These are phyloP conservation scores for Tremellales sp. DNA, from an alignment of 1,284 basidiomycete species.

Conservation along the genomic window DNA sequence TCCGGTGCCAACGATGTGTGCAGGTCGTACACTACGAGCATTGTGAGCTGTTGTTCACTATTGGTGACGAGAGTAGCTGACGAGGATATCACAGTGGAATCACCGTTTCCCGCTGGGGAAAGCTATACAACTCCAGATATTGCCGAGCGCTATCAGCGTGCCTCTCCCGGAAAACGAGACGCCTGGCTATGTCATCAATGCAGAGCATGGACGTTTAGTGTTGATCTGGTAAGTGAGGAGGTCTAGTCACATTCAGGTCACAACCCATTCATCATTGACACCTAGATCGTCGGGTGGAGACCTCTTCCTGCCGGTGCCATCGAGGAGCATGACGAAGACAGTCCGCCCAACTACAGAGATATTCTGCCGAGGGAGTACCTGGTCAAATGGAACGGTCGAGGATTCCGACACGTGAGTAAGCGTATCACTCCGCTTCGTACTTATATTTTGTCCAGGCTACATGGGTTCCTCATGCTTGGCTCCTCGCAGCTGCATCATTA, in stretches of 20 bases:
- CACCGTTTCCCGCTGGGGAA: constrained; percentile 16
- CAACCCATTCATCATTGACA: background rate
- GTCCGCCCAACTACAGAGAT: constrained; percentile 59
- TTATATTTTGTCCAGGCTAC: constrained; percentile 38
- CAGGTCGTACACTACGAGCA: constrained; percentile 75
- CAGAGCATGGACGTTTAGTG: constrained; percentile 61
- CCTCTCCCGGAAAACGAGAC: constrained; percentile 8
- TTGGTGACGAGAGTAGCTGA: constrained; percentile 1
- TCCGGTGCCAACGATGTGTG: constrained; percentile 75
- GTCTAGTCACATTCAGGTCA: background rate
- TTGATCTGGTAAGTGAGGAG: constrained; percentile 58
- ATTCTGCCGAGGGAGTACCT: constrained; percentile 78
- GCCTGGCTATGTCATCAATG: constrained; percentile 80
- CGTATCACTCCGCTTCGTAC: background rate
- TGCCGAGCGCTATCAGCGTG: constrained; percentile 58
- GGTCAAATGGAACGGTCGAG: constrained; percentile 75
- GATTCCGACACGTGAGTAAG: constrained; percentile 61
- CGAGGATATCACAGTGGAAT: constrained; percentile 15
- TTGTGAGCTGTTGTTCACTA: constrained; percentile 32
- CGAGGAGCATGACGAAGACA: constrained; percentile 53
- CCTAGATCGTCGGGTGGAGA: constrained; percentile 80
- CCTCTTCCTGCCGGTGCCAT: constrained; percentile 63
- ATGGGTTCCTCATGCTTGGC: constrained; percentile 90
- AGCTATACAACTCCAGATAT: constrained; percentile 15
- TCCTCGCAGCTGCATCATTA: constrained; percentile 58